A percentile compares a stretch with the other conserved stretches of the same genome.
These are phyloP conservation scores for Dictyophora rubrovolvata DNA, from an alignment of 768 basidiomycete genomes.

Conservation along the genomic window DNA sequence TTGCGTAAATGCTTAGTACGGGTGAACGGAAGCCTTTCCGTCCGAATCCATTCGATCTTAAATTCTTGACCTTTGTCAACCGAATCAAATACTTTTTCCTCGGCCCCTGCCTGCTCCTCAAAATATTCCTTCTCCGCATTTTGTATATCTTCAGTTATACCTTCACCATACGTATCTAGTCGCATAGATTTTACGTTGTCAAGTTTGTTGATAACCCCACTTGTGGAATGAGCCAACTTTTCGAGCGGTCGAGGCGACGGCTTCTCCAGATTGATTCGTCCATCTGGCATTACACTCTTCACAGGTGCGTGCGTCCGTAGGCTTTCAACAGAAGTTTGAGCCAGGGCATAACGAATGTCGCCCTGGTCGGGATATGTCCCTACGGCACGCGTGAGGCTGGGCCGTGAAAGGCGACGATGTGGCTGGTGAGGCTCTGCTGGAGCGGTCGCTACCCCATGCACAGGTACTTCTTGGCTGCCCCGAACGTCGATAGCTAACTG, in stretches of 20 bases:
- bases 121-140: background rate
- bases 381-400: background rate
- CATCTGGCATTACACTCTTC: background rate
- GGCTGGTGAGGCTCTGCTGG: slow-evolving; percentile 40
- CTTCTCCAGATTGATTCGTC: background rate
- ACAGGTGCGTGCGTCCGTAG: background rate
- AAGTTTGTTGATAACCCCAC: background rate
- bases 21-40: slow-evolving; percentile 59
- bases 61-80: slow-evolving; percentile 67
- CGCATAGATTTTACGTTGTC: background rate
- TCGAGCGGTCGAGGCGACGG: background rate
- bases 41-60: slow-evolving; percentile 73
- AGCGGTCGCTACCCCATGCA: slow-evolving; percentile 24
- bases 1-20: slow-evolving; percentile 76
- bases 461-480: background rate
- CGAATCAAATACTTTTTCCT: background rate
- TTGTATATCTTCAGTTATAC: background rate
- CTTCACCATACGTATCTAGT: background rate
- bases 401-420: slow-evolving; percentile 15
- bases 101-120: slow-evolving; percentile 14
- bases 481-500: background rate
- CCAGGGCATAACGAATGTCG: background rate
- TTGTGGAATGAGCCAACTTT: background rate
- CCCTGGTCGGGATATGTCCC: background rate
- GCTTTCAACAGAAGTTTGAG: background rate